Evolutionary conservation across 202 grass and related monocot species (phyloP).

Genomic region (Setaria italica): DNA sequence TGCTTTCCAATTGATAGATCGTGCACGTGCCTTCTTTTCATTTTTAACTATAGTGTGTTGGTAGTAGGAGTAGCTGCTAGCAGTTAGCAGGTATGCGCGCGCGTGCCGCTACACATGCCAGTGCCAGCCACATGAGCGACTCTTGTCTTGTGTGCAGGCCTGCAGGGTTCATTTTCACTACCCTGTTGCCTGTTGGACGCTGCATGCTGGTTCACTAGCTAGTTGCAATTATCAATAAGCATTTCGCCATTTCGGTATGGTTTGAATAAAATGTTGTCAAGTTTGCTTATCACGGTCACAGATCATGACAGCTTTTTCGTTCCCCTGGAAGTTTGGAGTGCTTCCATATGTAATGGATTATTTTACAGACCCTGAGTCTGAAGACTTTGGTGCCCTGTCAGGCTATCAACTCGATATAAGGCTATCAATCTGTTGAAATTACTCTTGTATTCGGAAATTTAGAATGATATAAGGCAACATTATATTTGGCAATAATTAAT

Average conservation of each 20-base stretch:
- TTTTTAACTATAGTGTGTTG: too few species aligned
- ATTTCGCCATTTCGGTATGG: neutral
- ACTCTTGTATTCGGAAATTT: neutral
- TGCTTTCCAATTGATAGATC: neutral
- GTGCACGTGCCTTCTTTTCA: neutral
- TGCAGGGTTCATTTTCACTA: constrained; percentile 11
- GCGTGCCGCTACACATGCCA: too few species aligned
- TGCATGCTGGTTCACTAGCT: neutral
- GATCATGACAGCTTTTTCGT: neutral
- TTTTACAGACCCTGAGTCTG: too few species aligned
- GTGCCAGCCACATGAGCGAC: neutral
- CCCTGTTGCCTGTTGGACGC: neutral
- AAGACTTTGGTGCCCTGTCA: too few species aligned
- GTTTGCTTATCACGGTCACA: neutral
- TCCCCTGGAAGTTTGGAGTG: neutral
- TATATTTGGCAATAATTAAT: neutral
- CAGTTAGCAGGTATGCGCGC: too few species aligned
- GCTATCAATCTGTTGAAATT: too few species aligned
- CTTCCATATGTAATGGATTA: neutral
- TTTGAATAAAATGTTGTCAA: neutral
- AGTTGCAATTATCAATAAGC: neutral
- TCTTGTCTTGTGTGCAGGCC: neutral
- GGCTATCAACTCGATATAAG: too few species aligned
- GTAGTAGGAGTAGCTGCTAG: too few species aligned
- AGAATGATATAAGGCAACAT: neutral